Base-by-base conservation (phyloP, 108 stramenopile species). In the Bacterosira constricta region DNA sequence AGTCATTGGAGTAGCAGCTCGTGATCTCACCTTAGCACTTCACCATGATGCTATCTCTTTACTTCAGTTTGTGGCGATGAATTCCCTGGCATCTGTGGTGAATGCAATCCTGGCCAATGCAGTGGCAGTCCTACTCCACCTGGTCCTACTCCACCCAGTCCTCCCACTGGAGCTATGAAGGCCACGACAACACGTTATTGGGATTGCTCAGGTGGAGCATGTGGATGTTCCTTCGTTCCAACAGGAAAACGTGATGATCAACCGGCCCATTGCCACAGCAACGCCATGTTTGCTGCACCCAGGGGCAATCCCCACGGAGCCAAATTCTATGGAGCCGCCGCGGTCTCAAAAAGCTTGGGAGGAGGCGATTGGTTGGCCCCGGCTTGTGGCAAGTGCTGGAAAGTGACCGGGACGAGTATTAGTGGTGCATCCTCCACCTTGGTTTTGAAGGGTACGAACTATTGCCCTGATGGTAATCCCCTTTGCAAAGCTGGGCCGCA, bases 281-380 rank as follows among this genome's bases (percentile, higher is more conserved):
- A 83, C 47, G 83, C 79, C 45, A 75, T 83, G 68, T 83, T 83
- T 67, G 75, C 30, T 41, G 83, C 83, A 23, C 83, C 83, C 20
- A 23, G 45, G 7, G 57, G 45, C 31, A 83, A 83, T 49, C 57
- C 63, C 6, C 61, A 71, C 57, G 74, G 69, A 35, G 83, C 83
- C 1, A 80, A 56, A 29, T 80, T 71, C 45, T 83, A 80, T 52
- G 83, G 83, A 29, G 34, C 78, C 27, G 83, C 83, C 34, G 83
- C 83, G 0, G 53, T 83, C 25, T 75, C 73, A 36, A 50, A 69
- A 58, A 50, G 50, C 15, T 68, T 83, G 29, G 73, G 73, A 56
- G 79, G 78, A 37, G 67, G 72, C 4, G 32, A 61, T 67, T 83
- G 83, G 83, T 57, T 83, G 46, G 47, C 50, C 41, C n/a, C 20